Conservation (phyloP, 2,329 filamentous ascomycete species). For the Byssochlamys sp. region DNA sequence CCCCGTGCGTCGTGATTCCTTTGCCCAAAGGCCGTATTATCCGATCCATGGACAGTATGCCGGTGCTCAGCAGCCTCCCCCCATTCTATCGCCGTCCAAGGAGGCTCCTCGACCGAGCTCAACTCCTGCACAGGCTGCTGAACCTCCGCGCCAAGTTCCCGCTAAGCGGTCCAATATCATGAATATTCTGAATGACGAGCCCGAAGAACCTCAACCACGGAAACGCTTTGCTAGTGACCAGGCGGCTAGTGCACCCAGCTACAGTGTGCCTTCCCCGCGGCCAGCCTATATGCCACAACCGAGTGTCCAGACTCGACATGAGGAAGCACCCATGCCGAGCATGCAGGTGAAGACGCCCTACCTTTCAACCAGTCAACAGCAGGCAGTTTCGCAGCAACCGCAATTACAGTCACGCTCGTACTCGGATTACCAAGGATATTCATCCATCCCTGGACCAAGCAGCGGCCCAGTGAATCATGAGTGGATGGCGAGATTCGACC, state of each 20-base stretch:
- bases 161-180: conserved; percentile 43
- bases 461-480: conserved; percentile 24
- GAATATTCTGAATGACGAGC: conserved; percentile 41
- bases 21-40: conserved; percentile 26
- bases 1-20: conserved; percentile 26
- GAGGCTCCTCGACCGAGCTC: conserved; percentile 25
- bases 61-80: conserved; percentile 19
- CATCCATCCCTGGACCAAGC: conserved; percentile 14
- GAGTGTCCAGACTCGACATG: conserved; percentile 1
- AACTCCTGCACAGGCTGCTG: conserved; percentile 21
- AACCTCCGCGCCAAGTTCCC: conserved; percentile 33
- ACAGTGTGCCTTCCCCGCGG: conserved; percentile 12
- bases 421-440: conserved; percentile 24
- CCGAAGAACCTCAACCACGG: conserved; percentile 37
- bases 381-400: conserved; percentile 12
- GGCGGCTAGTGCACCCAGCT: conserved; percentile 12
- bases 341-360: conserved; percentile 20
- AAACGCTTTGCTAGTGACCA: conserved; percentile 37
- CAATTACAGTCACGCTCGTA: conserved; percentile 19
- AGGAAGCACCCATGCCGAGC: conserved; percentile 14
- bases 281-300: conserved; percentile 2
- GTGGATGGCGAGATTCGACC: conserved; percentile 36
- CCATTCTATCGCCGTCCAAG: conserved; percentile 26
- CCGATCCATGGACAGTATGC: conserved; percentile 17
- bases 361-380: conserved; percentile 18